phyloP scores from a whole-genome alignment of 2,329 filamentous ascomycete genomes.

The Claviceps spartinae region DNA sequence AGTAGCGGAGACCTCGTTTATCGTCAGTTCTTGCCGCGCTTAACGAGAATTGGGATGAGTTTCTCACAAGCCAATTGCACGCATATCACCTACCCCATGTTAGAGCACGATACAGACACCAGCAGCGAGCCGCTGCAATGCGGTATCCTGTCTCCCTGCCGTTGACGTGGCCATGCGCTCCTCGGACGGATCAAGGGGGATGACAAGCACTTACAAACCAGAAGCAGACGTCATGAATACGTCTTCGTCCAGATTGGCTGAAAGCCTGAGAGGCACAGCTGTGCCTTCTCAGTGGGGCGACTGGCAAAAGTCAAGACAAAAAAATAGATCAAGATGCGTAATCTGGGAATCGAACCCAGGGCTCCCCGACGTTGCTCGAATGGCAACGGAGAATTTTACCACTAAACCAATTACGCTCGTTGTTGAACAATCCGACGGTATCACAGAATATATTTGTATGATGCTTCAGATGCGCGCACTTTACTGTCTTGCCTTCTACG shows the following conservation, averaged over 20 bases:
- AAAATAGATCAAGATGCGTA: background rate
- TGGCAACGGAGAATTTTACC: slow-evolving; percentile 20
- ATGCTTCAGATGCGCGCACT: no score
- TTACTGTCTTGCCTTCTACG: no score
- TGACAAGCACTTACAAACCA: background rate
- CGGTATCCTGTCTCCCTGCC: background rate
- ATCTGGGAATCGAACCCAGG: slow-evolving; percentile 22
- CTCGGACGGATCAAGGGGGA: background rate
- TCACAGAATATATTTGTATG: rapidly evolving
- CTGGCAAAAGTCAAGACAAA: background rate
- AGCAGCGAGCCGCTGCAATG: background rate
- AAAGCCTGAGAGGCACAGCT: no score
- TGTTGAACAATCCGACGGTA: background rate
- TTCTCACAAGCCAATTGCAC: background rate
- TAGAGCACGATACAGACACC: background rate
- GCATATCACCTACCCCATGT: background rate
- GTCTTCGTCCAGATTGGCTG: no score
- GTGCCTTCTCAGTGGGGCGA: no score
- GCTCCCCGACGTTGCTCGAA: slow-evolving; percentile 18
- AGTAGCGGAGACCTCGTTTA: background rate
- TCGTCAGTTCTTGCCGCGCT: background rate
- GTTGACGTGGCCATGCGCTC: background rate
- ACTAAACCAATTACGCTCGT: slow-evolving; percentile 16
- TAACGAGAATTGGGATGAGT: background rate
- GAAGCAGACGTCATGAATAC: no score